These are phyloP conservation scores for Huiozyma naganishii DNA, from an alignment of 805 yeast species.

Conservation along the genomic window DNA sequence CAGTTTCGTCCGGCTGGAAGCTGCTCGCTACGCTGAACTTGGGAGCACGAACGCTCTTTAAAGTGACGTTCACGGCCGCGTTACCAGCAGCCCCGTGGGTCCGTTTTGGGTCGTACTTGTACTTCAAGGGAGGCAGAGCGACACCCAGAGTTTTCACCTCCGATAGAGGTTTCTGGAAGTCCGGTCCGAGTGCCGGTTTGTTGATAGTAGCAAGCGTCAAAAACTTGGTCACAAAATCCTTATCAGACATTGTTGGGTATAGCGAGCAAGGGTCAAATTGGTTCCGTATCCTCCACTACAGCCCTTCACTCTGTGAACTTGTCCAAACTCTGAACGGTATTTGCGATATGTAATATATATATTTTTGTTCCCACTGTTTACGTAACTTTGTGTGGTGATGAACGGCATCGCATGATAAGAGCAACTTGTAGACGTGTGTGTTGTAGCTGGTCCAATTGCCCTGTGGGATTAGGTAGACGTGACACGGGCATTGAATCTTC, in stretches of 20 bases:
- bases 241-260: constrained; percentile 2
- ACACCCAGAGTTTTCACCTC: constrained; percentile 33
- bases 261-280: not conserved
- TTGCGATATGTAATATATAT: not conserved
- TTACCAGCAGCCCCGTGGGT: constrained; percentile 2
- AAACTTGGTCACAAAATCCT: constrained; percentile 39
- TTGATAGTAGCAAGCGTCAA: constrained; percentile 38
- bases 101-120: constrained; percentile 27
- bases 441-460: no score
- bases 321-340: not conserved
- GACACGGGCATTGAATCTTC: no score
- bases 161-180: constrained; percentile 22
- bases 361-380: no score
- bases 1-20: constrained; percentile 21
- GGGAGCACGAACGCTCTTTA: constrained; percentile 67
- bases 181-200: constrained; percentile 23
- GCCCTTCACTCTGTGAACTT: not conserved
- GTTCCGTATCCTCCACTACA: not conserved
- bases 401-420: no score
- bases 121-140: constrained; percentile 37
- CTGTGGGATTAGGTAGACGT: no score
- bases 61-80: constrained; percentile 19
- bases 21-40: constrained; percentile 37
- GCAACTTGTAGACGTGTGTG: no score
- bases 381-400: no score